phyloP scores from a whole-genome alignment of 108 stramenopile genomes.

The Cyclotella choctawhatcheeana region DNA sequence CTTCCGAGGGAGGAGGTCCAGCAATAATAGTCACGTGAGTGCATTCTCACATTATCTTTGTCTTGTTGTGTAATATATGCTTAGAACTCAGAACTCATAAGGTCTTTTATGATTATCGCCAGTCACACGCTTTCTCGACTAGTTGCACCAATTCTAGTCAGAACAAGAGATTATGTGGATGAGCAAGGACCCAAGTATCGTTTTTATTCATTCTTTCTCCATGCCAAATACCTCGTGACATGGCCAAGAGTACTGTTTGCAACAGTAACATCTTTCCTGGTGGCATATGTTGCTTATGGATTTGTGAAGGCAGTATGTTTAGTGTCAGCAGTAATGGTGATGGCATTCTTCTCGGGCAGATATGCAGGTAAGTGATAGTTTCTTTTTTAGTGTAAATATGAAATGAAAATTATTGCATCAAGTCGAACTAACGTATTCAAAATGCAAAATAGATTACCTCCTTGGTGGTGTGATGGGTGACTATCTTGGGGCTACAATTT shows the following conservation, averaged over 20 bases:
- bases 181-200: slow-evolving; percentile 75
- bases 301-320: slow-evolving; percentile 33
- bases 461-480: slow-evolving; percentile 83
- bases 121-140: slow-evolving; percentile 69
- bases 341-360: slow-evolving; percentile 49
- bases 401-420: no score
- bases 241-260: slow-evolving; percentile 64
- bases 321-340: slow-evolving; percentile 32
- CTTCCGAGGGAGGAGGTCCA: slow-evolving; percentile 34
- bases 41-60: no score
- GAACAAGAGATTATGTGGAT: slow-evolving; percentile 65
- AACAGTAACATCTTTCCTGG: slow-evolving; percentile 30
- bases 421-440: no score
- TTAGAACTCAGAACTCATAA: not conserved
- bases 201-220: slow-evolving; percentile 74
- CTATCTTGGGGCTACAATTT: slow-evolving; percentile 78
- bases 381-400: no score
- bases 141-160: slow-evolving; percentile 67
- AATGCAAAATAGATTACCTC: slow-evolving; percentile 22
- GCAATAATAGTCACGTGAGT: slow-evolving; percentile 55
- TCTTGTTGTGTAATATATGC: not conserved
- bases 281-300: slow-evolving; percentile 50
- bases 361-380: slow-evolving; percentile 39
- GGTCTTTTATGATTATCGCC: not conserved
- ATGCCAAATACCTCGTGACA: slow-evolving; percentile 68